Conservation (phyloP, 495 filamentous ascomycete genomes). For the Cercophora newfieldiana region DNA sequence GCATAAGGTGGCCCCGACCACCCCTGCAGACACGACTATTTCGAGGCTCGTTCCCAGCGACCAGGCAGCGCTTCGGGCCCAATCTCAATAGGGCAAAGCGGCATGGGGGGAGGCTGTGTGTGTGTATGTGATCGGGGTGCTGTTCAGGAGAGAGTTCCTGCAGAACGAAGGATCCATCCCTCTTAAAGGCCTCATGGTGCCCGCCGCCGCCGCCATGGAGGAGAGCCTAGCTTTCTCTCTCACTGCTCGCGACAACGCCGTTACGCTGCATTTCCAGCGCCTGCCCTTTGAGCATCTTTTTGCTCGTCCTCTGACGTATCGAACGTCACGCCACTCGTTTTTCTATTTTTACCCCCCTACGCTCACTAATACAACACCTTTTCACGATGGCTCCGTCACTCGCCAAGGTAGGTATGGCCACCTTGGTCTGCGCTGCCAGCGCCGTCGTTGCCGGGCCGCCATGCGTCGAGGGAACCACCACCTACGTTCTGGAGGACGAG, state of each 20-base stretch:
- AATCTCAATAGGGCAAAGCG: neutral
- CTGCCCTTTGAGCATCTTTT: conserved; percentile 33
- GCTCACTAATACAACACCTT: conserved; percentile 10
- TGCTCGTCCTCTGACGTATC: conserved; percentile 51
- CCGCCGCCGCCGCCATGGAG: neutral
- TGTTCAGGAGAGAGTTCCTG: no score
- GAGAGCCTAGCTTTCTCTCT: neutral
- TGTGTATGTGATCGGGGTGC: no score
- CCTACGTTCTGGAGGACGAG: conserved; percentile 44
- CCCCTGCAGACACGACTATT: neutral
- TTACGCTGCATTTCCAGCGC: conserved; percentile 29
- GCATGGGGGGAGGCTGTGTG: neutral
- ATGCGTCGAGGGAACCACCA: conserved; percentile 15
- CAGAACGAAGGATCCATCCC: neutral
- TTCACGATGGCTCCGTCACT: conserved; percentile 46
- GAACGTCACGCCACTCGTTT: conserved; percentile 50
- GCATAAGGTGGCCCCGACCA: neutral
- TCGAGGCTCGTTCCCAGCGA: no score
- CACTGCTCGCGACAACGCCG: conserved; percentile 8
- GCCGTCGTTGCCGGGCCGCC: conserved; percentile 24
- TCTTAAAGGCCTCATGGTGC: neutral
- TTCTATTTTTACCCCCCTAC: conserved; percentile 26
- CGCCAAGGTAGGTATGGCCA: conserved; percentile 39
- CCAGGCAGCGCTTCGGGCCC: neutral
- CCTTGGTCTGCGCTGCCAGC: conserved; percentile 35